Evolutionary conservation across 2,329 filamentous ascomycete genomes (phyloP), one percentile per base, ranked within the genome.

Genomic region (Chrysosporium keratinophilum): DNA sequence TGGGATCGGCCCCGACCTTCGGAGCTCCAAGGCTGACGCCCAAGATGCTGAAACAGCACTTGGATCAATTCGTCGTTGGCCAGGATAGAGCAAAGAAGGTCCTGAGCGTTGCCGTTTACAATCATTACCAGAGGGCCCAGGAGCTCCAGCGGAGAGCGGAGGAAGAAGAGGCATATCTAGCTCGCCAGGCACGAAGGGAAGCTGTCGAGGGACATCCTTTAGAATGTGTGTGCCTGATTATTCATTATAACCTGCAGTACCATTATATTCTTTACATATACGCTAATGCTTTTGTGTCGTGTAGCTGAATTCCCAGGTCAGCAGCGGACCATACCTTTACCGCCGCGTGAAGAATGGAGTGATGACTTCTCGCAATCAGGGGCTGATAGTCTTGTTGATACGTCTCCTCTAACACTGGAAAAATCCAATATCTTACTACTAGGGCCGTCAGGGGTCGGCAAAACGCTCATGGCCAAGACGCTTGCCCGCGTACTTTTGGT

Each of bases 11-110:
- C 9, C 78, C 77, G 56, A 74, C 74, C 34, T 77, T 80, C 57
- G 80, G 79, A 54, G 75, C 75, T 31, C 78, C 78, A 33, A 74
- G 74, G 50, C 53, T 84, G 51, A 84, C 81, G 9, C 82, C 82
- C 6, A 78, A 76, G 60, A 71, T 75, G 61, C 76, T 98, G 62
- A 96, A 97, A 75, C 83, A 88, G 64, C 86, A 93, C 63, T 82
- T 97, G 33, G 93, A 98, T 67, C 87, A 93, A 65, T 98, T 94
- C 67, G 91, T 98, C 1, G 91, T 98, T 3, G 93, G 91, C 40
- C 93, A 98, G 69, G 88, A 96, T 60, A 82, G 88, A 56, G 89
- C 93, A 28, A 76, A 98, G 76, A 94, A 95, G 69, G 87, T 90
- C 12, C 82, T 97, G 59, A 93, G 88, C 59, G 85, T 91, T 2